These are phyloP conservation scores for Penicillium angulare DNA, from an alignment of 495 filamentous ascomycete species.

Conservation along the genomic window DNA sequence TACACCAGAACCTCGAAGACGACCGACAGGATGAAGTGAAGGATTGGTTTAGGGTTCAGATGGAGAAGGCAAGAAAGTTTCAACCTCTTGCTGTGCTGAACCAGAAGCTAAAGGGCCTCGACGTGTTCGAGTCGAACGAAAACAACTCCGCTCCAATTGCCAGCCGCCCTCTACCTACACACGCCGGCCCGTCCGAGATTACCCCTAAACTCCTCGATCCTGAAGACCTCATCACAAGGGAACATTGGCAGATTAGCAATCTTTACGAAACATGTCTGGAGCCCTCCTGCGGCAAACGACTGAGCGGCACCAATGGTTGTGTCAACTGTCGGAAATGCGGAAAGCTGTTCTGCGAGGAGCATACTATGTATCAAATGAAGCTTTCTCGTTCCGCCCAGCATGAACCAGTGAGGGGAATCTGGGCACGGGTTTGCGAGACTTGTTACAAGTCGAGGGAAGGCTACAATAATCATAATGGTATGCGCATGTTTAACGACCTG, in stretches of 20 bases:
- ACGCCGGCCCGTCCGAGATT: slow-evolving; percentile 31
- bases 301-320: slow-evolving; percentile 75
- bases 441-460: slow-evolving; percentile 96
- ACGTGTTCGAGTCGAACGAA: slow-evolving; percentile 97
- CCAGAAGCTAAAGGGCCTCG: slow-evolving; percentile 94
- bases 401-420: slow-evolving; percentile 88
- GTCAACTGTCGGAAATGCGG: slow-evolving; percentile 94
- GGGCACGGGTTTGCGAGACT: slow-evolving; percentile 95
- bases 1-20: slow-evolving; percentile 89
- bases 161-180: slow-evolving; percentile 30
- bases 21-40: slow-evolving; percentile 95
- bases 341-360: slow-evolving; percentile 91
- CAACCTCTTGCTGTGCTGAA: slow-evolving; percentile 89
- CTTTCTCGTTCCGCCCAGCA: slow-evolving; percentile 84
- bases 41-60: slow-evolving; percentile 96
- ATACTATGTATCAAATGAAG: slow-evolving; percentile 99
- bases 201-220: slow-evolving; percentile 57
- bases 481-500: not conserved
- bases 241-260: slow-evolving; percentile 81
- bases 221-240: slow-evolving; percentile 81
- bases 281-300: slow-evolving; percentile 74
- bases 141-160: slow-evolving; percentile 33
- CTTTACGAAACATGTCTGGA: slow-evolving; percentile 82
- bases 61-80: slow-evolving; percentile 92
- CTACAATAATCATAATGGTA: slow-evolving; percentile 85